These are phyloP conservation scores for Geotrichum australiense DNA, from an alignment of 1,139 yeast species.

Conservation along the genomic window DNA sequence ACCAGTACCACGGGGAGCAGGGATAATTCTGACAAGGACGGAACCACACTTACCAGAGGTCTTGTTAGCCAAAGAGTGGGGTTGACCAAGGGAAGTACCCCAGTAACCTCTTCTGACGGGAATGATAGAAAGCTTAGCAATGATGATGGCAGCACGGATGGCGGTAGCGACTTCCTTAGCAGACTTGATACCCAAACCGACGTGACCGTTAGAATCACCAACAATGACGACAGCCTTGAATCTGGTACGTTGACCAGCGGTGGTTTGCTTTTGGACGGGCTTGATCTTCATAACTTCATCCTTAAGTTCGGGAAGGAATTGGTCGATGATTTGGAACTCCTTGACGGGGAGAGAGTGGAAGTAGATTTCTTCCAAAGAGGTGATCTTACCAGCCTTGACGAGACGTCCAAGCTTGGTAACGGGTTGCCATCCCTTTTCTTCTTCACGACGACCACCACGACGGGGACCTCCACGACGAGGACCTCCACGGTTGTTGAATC, in stretches of 20 bases:
- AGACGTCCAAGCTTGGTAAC: constrained; percentile 99
- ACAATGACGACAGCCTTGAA: constrained; percentile 99
- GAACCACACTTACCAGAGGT: constrained; percentile 99
- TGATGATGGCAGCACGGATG: constrained; percentile 98
- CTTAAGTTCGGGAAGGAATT: constrained; percentile 88
- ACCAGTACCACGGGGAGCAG: constrained; percentile 99
- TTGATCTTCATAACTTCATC: constrained; percentile 99
- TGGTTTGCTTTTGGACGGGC: constrained; percentile 99
- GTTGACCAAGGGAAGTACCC: constrained; percentile 99
- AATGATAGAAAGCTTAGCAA: constrained; percentile 96
- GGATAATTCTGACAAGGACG: constrained; percentile 95
- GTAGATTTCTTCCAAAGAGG: constrained; percentile 97
- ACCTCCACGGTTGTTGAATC: constrained; percentile 48
- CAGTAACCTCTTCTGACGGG: constrained; percentile 99
- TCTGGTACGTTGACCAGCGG: constrained; percentile 99
- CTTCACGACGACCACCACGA: constrained; percentile 66
- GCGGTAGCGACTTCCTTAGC: constrained; percentile 99
- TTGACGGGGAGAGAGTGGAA: constrained; percentile 98
- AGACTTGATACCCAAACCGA: constrained; percentile 99
- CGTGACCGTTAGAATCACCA: constrained; percentile 99
- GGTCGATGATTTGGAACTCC: constrained; percentile 98
- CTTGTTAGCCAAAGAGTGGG: constrained; percentile 98
- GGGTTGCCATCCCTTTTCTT: constrained; percentile 99
- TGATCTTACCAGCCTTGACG: constrained; percentile 97
- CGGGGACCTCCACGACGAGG: constrained; percentile 47